Percentiles rank a stretch among this genome's conserved stretches.
phyloP scores from a whole-genome alignment of 1,284 basidiomycete species.

The Rhodotorula sp. region DNA sequence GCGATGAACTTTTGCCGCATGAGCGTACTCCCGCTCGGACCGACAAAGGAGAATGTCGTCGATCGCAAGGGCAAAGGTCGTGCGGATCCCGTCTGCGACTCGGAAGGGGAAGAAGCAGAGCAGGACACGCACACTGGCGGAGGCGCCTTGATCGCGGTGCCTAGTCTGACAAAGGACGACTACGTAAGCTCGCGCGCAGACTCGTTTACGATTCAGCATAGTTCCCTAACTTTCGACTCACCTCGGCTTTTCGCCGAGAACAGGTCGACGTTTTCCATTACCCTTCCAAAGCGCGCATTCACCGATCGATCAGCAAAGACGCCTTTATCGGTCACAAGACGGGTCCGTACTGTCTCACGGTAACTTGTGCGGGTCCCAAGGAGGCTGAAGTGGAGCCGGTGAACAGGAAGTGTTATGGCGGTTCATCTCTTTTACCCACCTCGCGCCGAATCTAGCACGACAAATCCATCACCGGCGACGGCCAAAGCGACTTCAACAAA shows the following conservation, averaged over 20 bases:
- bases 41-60: not conserved
- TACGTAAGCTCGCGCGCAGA: not conserved
- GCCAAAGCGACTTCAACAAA: not conserved
- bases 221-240: not conserved
- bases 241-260: not conserved
- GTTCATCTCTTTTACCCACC: constrained; percentile 24
- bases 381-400: not conserved
- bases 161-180: constrained; percentile 42
- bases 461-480: not conserved
- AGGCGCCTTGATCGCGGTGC: constrained; percentile 39
- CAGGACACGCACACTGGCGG: not conserved
- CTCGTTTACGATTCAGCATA: not conserved
- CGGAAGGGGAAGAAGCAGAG: not conserved
- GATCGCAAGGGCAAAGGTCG: constrained; percentile 10
- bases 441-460: not conserved
- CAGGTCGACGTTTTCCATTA: constrained; percentile 45
- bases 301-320: constrained; percentile 39
- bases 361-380: too few relatives aligned
- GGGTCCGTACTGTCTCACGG: constrained; percentile 15
- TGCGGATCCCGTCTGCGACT: too few relatives aligned
- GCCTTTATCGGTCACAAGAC: constrained; percentile 38
- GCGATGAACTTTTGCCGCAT: constrained; percentile 44
- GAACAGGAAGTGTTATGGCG: constrained; percentile 43
- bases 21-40: constrained; percentile 18
- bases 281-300: constrained; percentile 28